Conservation (phyloP, 495 filamentous ascomycete genomes). For the Tirmania nivea region DNA sequence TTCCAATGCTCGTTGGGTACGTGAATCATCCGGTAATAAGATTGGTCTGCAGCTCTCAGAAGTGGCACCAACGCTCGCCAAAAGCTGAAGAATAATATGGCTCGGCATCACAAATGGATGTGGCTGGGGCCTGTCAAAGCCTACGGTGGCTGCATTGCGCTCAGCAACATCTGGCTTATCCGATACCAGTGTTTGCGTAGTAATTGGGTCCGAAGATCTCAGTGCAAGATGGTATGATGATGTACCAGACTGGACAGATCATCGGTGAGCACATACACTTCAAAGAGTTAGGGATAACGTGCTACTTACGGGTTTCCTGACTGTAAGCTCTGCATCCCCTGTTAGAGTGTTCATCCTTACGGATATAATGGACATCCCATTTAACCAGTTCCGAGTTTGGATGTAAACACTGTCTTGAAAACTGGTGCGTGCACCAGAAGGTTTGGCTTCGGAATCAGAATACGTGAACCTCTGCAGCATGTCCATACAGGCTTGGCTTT, state of each 20-base stretch:
- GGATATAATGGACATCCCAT: constrained; percentile 70
- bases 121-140: constrained; percentile 4
- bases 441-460: constrained; percentile 44
- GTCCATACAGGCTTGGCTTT: constrained; percentile 81
- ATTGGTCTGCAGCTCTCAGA: constrained; percentile 43
- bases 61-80: constrained; percentile 40
- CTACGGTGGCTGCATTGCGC: neutral
- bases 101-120: constrained; percentile 42
- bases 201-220: too few relatives aligned
- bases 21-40: constrained; percentile 62
- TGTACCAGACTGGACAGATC: too few relatives aligned
- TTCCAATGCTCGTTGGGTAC: constrained; percentile 49
- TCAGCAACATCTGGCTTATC: neutral
- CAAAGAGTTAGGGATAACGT: too few relatives aligned
- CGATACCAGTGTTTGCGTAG: too few relatives aligned
- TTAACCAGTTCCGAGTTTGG: constrained; percentile 57
- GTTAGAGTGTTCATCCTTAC: constrained; percentile 56
- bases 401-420: neutral
- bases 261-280: too few relatives aligned
- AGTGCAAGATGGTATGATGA: too few relatives aligned
- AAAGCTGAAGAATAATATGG: constrained; percentile 62
- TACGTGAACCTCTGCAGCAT: constrained; percentile 85
- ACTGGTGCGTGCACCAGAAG: constrained; percentile 17
- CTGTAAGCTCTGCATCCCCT: constrained; percentile 28
- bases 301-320: constrained; percentile 15